Percentiles rank a stretch among this genome's conserved stretches.
phyloP scores from a whole-genome alignment of 176 grass and related monocot genomes.

The Chrysopogon serrulatus region DNA sequence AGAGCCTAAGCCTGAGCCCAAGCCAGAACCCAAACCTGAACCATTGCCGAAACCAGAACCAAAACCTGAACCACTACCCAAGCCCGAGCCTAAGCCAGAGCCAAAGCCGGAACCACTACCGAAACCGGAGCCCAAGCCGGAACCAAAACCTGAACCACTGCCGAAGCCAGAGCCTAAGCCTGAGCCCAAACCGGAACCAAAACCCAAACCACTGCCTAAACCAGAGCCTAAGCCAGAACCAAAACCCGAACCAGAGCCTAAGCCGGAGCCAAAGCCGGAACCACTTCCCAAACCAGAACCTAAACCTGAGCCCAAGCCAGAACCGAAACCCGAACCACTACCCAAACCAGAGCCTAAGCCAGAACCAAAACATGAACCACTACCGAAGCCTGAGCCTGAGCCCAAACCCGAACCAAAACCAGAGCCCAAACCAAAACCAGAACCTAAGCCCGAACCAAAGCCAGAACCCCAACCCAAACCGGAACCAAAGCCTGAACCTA shows the following conservation, averaged over 20 bases:
- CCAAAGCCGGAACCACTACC: neutral
- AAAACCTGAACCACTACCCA: neutral
- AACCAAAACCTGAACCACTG: neutral
- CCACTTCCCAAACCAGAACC: no score
- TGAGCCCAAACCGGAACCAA: neutral
- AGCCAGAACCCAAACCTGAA: neutral
- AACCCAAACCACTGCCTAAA: neutral
- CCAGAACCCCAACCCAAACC: neutral
- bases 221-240: neutral
- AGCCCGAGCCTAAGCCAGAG: neutral
- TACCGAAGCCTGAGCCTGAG: neutral
- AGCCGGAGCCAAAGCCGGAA: neutral
- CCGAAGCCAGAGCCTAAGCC: neutral
- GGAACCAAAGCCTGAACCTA: neutral
- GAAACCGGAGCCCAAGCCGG: accelerated
- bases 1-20: neutral
- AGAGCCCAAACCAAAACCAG: neutral
- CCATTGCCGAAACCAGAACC: neutral
- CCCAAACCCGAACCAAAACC: neutral
- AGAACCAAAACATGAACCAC: neutral
- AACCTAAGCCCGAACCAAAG: neutral
- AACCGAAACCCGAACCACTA: accelerated
- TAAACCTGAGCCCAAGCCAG: neutral
- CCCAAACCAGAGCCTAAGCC: neutral
- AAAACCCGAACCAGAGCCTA: neutral